A percentile compares a stretch with the other conserved stretches of the same genome.
Evolutionary conservation across 106 monocot species (phyloP).

Genomic region (Dendrobium officinale): DNA sequence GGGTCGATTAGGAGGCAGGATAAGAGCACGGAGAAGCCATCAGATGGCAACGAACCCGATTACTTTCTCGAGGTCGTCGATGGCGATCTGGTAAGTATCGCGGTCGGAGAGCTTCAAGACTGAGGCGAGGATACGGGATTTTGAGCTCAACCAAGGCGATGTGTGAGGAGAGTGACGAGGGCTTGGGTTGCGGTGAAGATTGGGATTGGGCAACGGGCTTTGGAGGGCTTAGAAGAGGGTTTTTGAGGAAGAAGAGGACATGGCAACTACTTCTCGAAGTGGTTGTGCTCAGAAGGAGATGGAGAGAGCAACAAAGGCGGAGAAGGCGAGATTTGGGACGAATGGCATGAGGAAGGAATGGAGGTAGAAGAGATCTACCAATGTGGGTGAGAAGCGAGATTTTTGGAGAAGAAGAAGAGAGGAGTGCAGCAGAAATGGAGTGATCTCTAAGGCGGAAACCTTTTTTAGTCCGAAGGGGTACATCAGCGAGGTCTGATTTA

Average conservation of each 20-base stretch:
- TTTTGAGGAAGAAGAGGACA: constrained; percentile 21
- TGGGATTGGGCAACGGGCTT: constrained; percentile 20
- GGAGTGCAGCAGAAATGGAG: background rate
- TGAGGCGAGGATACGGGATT: constrained; percentile 49
- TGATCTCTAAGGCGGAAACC: background rate
- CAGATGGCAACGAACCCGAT: constrained; percentile 53
- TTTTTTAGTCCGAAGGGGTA: too few species aligned
- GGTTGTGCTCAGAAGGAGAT: background rate
- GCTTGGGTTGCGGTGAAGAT: constrained; percentile 9
- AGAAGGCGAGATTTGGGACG: background rate
- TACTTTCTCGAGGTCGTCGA: constrained; percentile 74
- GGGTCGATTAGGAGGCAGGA: constrained; percentile 57
- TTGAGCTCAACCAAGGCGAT: constrained; percentile 89
- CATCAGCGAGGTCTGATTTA: too few species aligned
- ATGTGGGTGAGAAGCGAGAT: background rate
- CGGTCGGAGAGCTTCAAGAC: constrained; percentile 92
- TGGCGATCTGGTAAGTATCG: constrained; percentile 90
- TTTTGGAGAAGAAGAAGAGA: background rate
- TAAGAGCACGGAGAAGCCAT: constrained; percentile 58
- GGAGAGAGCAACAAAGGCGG: background rate
- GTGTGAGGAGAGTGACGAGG: constrained; percentile 38
- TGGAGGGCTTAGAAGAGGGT: constrained; percentile 29
- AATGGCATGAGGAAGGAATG: background rate
- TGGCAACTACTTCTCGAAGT: background rate
- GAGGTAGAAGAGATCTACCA: background rate